These are phyloP conservation scores for Cubamyces lactineus DNA, from an alignment of 768 basidiomycete species.

Conservation along the genomic window DNA sequence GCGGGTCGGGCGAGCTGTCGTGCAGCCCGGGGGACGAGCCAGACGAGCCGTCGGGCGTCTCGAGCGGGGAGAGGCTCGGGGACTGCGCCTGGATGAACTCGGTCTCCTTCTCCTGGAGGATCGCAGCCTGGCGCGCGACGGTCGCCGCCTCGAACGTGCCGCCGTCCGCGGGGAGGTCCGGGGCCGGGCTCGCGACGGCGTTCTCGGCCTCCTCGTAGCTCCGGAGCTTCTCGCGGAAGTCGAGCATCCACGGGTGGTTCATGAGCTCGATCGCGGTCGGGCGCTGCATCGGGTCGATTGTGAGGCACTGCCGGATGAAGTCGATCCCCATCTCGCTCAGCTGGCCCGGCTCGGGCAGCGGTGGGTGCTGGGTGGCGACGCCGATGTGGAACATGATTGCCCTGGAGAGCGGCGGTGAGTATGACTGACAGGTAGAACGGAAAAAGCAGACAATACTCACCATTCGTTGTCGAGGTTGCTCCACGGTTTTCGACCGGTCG, in stretches of 20 bases:
- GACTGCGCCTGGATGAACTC: conserved; percentile 57
- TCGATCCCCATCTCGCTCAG: conserved; percentile 87
- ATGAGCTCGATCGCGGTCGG: conserved; percentile 87
- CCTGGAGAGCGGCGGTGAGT: conserved; percentile 48
- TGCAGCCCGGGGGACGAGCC: conserved; percentile 11
- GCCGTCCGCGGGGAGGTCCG: conserved; percentile 46
- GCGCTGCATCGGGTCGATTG: conserved; percentile 80
- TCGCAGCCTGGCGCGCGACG: conserved; percentile 59
- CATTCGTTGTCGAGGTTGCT: conserved; percentile 99
- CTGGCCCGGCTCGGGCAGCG: conserved; percentile 89
- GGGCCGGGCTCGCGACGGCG: conserved; percentile 50
- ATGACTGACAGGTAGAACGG: conserved; percentile 14
- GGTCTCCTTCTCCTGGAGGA: conserved; percentile 61
- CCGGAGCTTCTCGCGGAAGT: conserved; percentile 71
- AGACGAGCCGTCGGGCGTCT: conserved; percentile 28
- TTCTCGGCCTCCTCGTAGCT: conserved; percentile 67
- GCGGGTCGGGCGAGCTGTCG: conserved; percentile 4
- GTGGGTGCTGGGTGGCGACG: conserved; percentile 94
- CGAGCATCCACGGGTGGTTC: conserved; percentile 88
- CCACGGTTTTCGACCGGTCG: conserved; percentile 98
- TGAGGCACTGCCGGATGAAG: conserved; percentile 92
- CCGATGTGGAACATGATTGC: conserved; percentile 99
- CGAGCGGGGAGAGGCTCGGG: conserved; percentile 50
- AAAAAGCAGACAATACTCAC: conserved; percentile 46
- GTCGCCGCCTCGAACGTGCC: conserved; percentile 53